Conservation (phyloP, 345 rosid genomes). For the Physaria fendleri region DNA sequence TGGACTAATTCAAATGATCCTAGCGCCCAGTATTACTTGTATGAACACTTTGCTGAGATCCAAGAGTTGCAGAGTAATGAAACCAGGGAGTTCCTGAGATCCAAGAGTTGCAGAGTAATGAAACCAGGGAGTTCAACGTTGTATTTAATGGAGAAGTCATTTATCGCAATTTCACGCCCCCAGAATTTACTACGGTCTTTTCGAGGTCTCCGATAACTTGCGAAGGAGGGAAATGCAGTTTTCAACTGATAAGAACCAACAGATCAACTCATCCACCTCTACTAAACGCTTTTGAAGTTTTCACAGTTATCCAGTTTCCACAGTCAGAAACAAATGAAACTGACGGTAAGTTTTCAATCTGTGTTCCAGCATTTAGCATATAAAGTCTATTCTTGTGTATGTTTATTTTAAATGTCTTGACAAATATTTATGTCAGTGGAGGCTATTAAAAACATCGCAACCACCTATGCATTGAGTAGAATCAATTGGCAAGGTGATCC, state of each 20-base stretch:
- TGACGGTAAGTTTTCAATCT: conserved; percentile 40
- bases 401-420: too few species aligned
- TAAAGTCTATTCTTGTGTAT: too few species aligned
- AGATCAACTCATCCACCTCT: conserved; percentile 30
- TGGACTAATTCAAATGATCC: too few species aligned
- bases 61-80: neutral
- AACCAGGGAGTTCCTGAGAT: conserved; percentile 13
- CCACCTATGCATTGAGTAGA: too few species aligned
- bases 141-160: neutral
- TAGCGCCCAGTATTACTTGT: neutral
- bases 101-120: neutral
- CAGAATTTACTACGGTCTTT: neutral
- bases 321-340: conserved; percentile 18
- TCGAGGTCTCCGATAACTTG: neutral
- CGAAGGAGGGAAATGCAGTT: neutral
- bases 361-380: too few species aligned
- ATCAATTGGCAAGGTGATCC: too few species aligned
- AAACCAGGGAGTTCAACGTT: neutral
- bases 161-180: neutral
- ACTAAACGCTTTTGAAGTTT: conserved; percentile 28
- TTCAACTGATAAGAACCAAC: neutral
- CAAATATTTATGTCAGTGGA: too few species aligned
- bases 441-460: too few species aligned
- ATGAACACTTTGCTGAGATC: neutral
- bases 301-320: conserved; percentile 8